These are phyloP conservation scores for Herpetomonas tarakana DNA, from an alignment of 208 protist species.

Conservation along the genomic window DNA sequence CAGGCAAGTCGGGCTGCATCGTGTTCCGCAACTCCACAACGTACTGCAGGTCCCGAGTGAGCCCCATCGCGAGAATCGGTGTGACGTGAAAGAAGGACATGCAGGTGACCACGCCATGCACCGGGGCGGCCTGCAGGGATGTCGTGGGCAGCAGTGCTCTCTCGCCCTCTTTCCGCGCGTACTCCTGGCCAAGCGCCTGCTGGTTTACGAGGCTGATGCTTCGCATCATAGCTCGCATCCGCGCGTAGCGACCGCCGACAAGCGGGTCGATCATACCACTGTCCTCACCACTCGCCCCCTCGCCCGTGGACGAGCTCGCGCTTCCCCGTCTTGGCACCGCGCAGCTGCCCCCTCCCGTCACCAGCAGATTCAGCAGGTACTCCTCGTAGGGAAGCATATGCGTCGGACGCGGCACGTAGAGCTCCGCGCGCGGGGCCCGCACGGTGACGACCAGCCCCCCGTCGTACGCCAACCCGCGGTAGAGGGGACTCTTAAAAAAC, in stretches of 20 bases:
- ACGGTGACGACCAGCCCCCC: constrained; percentile 30
- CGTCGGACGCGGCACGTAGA: constrained; percentile 26
- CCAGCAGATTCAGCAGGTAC: constrained; percentile 51
- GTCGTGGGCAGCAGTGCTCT: constrained; percentile 51
- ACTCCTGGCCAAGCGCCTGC: constrained; percentile 23
- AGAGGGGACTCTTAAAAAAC: constrained; percentile 37
- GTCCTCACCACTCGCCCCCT: not conserved
- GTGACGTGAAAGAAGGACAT: constrained; percentile 47
- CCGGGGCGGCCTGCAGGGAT: constrained; percentile 37
- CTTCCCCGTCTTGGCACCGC: constrained; percentile 20
- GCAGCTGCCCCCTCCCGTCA: constrained; percentile 25
- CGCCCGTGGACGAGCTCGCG: not conserved
- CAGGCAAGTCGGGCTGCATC: constrained; percentile 26
- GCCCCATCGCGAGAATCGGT: constrained; percentile 47
- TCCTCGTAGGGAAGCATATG: constrained; percentile 61
- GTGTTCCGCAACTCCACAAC: constrained; percentile 56
- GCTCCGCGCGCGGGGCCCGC: constrained; percentile 10
- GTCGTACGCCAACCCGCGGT: constrained; percentile 61
- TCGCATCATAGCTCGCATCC: not conserved
- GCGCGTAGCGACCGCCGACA: not conserved
- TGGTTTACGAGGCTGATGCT: constrained; percentile 15
- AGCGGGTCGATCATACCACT: not conserved
- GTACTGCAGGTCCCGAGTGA: constrained; percentile 56
- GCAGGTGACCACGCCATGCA: constrained; percentile 58
- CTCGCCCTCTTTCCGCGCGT: constrained; percentile 54